phyloP scores from a whole-genome alignment of 345 rosid species.

The Linum lewisii region DNA sequence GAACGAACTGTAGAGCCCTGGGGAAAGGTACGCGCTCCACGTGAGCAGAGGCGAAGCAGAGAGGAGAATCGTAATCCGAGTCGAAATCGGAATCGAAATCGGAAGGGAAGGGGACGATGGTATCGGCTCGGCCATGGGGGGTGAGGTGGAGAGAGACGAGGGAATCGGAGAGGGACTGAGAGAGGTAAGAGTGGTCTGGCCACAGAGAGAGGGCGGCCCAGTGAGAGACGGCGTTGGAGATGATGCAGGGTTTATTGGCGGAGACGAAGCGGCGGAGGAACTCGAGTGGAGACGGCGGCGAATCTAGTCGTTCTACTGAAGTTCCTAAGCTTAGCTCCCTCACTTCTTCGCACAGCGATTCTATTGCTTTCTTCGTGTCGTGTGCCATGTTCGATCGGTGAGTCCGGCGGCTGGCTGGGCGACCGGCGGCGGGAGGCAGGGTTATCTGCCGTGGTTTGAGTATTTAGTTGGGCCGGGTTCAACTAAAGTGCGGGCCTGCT shows the following conservation, averaged over 20 bases:
- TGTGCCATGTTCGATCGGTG: neutral
- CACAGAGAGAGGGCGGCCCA: constrained; percentile 73
- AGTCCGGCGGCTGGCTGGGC: neutral
- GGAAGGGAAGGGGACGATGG: constrained; percentile 29
- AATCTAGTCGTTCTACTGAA: constrained; percentile 32
- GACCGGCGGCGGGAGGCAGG: neutral
- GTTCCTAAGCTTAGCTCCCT: constrained; percentile 53
- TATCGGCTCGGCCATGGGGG: constrained; percentile 70
- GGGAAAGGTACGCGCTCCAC: constrained; percentile 45
- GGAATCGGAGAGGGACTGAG: constrained; percentile 39
- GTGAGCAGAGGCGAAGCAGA: constrained; percentile 74
- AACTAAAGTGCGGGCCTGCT: too few relatives aligned
- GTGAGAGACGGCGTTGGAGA: constrained; percentile 54
- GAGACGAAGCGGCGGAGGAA: constrained; percentile 62
- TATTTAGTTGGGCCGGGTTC: too few relatives aligned
- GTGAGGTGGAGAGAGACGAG: constrained; percentile 76
- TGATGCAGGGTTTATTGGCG: constrained; percentile 69
- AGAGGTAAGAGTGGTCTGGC: constrained; percentile 44
- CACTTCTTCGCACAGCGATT: constrained; percentile 55
- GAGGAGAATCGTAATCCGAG: constrained; percentile 8
- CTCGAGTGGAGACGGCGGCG: constrained; percentile 51
- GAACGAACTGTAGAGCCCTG: constrained; percentile 34
- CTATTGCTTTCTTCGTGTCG: constrained; percentile 24
- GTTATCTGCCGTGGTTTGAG: neutral
- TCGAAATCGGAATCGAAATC: neutral